Conservation (phyloP, 2,329 filamentous ascomycete species). For the Aspergillus carbonarius region DNA sequence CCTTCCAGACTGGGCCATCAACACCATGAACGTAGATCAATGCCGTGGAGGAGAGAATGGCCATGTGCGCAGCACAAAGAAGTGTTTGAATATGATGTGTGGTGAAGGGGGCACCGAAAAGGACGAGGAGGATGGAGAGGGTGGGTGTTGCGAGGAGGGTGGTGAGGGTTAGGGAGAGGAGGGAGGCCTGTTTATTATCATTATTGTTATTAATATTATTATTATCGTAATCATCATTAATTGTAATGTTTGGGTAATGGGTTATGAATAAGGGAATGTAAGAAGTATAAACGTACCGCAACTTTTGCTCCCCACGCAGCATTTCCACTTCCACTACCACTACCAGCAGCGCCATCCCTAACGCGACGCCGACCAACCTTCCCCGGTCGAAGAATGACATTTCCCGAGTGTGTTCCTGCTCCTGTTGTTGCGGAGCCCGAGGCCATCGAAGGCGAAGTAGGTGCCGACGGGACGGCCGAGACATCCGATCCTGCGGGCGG, state of each 20-base stretch:
- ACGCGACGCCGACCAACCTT: conserved; percentile 25
- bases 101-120: conserved; percentile 88
- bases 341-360: background rate
- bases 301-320: background rate
- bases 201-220: background rate
- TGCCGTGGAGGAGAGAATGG: conserved; percentile 74
- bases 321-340: background rate
- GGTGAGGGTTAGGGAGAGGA: conserved; percentile 64
- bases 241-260: no score
- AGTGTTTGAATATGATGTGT: conserved; percentile 76
- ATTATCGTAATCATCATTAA: background rate
- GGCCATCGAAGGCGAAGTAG: background rate
- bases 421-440: background rate
- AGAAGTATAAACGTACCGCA: background rate
- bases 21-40: conserved; percentile 85
- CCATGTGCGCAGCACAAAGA: conserved; percentile 77
- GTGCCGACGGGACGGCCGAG: conserved; percentile 7
- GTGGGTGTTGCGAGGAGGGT: conserved; percentile 56
- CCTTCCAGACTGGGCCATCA: conserved; percentile 67
- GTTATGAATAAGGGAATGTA: no score
- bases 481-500: conserved; percentile 49
- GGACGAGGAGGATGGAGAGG: conserved; percentile 65
- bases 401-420: background rate
- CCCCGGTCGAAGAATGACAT: conserved; percentile 5
- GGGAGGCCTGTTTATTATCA: conserved; percentile 55